These are phyloP conservation scores for Kwoniella sp. DNA, from an alignment of 768 basidiomycete genomes.

Conservation along the genomic window DNA sequence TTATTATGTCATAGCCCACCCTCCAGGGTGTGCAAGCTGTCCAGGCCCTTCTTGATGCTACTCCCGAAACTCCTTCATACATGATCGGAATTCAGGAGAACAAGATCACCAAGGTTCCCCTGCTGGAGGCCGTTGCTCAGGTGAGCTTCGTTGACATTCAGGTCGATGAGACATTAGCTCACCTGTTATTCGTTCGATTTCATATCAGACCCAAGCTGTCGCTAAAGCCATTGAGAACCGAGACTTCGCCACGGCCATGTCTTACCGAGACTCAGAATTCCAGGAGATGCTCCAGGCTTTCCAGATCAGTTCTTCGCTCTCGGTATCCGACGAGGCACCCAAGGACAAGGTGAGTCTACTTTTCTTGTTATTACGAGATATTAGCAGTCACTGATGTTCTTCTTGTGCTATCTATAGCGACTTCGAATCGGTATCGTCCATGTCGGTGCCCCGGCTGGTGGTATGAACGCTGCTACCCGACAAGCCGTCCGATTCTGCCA, in stretches of 20 bases:
- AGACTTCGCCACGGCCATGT: conserved; percentile 84
- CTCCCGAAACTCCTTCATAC: conserved; percentile 87
- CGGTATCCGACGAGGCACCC: conserved; percentile 63
- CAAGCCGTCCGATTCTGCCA: conserved; percentile 91
- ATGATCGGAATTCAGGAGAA: conserved; percentile 97
- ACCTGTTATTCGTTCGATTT: no score
- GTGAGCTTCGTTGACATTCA: conserved; percentile 57
- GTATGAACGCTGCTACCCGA: conserved; percentile 97
- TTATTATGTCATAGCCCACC: conserved; percentile 67
- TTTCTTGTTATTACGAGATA: no score
- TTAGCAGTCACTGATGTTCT: no score
- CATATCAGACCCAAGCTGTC: conserved; percentile 87
- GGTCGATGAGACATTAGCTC: neutral
- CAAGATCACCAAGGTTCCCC: conserved; percentile 85
- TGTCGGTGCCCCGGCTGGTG: conserved; percentile 94
- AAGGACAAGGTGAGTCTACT: conserved; percentile 47
- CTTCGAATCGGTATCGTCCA: conserved; percentile 59
- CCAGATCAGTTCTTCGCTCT: conserved; percentile 68
- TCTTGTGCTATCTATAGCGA: conserved; percentile 30
- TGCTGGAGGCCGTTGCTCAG: conserved; percentile 90
- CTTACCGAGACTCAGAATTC: conserved; percentile 88
- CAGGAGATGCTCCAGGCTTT: conserved; percentile 84
- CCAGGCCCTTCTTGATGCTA: conserved; percentile 78
- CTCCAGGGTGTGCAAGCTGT: conserved; percentile 96
- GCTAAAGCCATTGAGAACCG: conserved; percentile 75